Conservation (phyloP, 768 basidiomycete species). For the Lactarius hengduanensis region DNA sequence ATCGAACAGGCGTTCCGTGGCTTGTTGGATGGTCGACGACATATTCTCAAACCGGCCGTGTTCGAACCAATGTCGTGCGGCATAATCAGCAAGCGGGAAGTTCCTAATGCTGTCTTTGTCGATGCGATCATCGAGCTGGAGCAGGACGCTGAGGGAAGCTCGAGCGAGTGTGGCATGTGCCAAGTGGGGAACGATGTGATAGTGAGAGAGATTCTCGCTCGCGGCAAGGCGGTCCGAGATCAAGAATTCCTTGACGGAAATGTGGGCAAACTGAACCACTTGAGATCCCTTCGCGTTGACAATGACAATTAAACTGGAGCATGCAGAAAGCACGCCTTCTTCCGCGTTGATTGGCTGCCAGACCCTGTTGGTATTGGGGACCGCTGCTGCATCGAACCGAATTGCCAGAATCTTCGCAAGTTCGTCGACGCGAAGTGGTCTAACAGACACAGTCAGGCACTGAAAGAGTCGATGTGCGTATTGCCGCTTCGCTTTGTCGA, state of each 20-base stretch:
- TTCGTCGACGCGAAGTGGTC: background rate
- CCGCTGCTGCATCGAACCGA: background rate
- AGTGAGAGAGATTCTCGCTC: background rate
- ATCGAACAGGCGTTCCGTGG: background rate
- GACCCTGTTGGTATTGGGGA: background rate
- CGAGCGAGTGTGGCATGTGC: background rate
- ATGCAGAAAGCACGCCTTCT: background rate
- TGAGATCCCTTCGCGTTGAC: no score
- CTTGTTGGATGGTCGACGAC: background rate
- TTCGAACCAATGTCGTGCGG: background rate
- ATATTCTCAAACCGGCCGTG: background rate
- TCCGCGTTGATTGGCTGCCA: background rate
- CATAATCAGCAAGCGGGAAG: conserved; percentile 1
- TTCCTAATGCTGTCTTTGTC: background rate
- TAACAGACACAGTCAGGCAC: background rate
- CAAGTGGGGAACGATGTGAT: background rate
- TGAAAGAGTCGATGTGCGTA: background rate
- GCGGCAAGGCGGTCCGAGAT: background rate
- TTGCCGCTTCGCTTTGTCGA: background rate
- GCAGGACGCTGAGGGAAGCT: background rate
- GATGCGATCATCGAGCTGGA: background rate
- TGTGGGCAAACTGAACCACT: no score
- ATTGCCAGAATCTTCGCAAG: background rate
- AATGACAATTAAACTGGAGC: background rate
- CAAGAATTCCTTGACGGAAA: background rate